Base-by-base conservation (phyloP, 2,329 filamentous ascomycete genomes). In the Fusarium sp. region DNA sequence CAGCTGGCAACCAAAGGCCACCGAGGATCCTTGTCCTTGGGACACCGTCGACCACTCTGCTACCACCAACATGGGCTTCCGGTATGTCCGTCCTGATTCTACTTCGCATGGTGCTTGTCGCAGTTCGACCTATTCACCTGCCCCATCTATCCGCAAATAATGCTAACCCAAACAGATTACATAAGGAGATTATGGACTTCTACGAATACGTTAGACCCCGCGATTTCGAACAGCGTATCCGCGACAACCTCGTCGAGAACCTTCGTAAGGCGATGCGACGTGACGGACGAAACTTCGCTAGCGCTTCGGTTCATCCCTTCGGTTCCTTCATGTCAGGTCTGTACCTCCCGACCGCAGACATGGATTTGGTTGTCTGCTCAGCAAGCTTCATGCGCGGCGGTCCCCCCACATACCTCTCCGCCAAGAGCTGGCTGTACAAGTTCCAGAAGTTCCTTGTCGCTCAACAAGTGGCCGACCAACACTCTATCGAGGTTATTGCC, bases 271-370 rank as follows among this genome's bases (percentile, higher is more conserved):
- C 85, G 4, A 84, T 97, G 74, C 84, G 83, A 61, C 82, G 78
- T 15, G 82, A 81, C 13, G 76, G 72, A 2, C 70, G 76, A n/a
- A 78, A 83, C 49, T 91, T 89, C 72, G 79, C 82, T 13, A 86
- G 88, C 46, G 88, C 89, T 12, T 84, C 90, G 49, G 83, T 97
- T 9, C 83, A 86, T 34, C 85, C 91, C 11, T 99, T 99, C 77
- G 96, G 96, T n/a, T 98, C 96, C 0, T 99, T 94, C 79, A 94
- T 93, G 71, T 93, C 93, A 4, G 93, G 92, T 0, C 83, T 93
- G 9, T 89, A 89, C 71, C 80, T 89, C 4, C 87, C 87, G 1
- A 88, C 92, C 2, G 93, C 92, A 16, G 96, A 99, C 76, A 97
- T 99, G 89, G 96, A 99, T 77, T 84, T 99, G 47, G 96, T 97